Evolutionary conservation across 1,284 basidiomycete species (phyloP).

Genomic region (Dichomitus squalens): DNA sequence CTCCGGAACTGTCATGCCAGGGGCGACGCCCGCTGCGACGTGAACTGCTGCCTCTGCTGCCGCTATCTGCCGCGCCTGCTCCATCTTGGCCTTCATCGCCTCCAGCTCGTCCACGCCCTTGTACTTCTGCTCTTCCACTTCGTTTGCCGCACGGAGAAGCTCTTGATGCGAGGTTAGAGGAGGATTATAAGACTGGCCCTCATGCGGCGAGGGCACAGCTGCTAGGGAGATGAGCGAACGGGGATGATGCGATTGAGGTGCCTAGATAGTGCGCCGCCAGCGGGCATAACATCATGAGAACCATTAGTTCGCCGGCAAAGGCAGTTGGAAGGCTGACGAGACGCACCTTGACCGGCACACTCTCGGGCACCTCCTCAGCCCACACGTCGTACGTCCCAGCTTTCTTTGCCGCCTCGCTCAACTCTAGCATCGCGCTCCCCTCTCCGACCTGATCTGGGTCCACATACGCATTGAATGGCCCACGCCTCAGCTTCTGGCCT

Average conservation of each 20-base stretch:
- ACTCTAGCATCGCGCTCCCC: constrained; percentile 61
- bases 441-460: constrained; percentile 65
- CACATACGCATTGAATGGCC: constrained; percentile 70
- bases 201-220: constrained; percentile 77
- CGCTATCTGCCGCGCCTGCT: constrained; percentile 44
- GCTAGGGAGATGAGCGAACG: constrained; percentile 59
- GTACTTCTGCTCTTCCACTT: constrained; percentile 64
- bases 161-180: constrained; percentile 75
- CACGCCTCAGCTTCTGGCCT: constrained; percentile 66
- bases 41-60: constrained; percentile 21
- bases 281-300: background rate
- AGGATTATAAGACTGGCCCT: constrained; percentile 95
- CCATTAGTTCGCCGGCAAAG: background rate
- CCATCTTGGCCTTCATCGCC: constrained; percentile 57
- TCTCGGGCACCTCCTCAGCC: constrained; percentile 42
- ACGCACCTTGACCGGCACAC: constrained; percentile 52
- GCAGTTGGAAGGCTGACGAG: background rate
- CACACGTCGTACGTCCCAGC: constrained; percentile 80
- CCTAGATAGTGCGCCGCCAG: constrained; percentile 34
- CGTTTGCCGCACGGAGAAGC: constrained; percentile 72
- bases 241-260: constrained; percentile 50
- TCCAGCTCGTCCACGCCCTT: constrained; percentile 58
- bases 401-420: constrained; percentile 68
- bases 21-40: constrained; percentile 30
- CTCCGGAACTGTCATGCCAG: constrained; percentile 67